Base-by-base conservation (phyloP, 1,284 basidiomycete genomes). In the Tilletia indica region DNA sequence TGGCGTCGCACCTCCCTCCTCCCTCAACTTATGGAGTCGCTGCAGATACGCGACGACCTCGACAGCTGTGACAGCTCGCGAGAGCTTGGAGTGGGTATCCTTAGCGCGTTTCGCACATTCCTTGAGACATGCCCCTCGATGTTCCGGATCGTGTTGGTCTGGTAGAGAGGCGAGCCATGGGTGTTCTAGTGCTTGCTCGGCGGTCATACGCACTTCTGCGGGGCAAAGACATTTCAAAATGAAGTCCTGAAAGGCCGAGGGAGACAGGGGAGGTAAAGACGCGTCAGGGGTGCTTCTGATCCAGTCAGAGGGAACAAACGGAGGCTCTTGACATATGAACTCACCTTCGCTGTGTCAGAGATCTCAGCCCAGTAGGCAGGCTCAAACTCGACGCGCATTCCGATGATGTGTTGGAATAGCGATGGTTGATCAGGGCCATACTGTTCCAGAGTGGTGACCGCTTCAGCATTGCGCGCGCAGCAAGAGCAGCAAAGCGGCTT, bases 341-440 rank as follows among this genome's bases (percentile, higher is more conserved):
- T 64, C 34, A 39, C 61, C 61, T 79, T 83, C 45, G 80, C 81
- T 14, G 70, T 71, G 63, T 78, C 76, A 25, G 77, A 80, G 69
- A 83, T 76, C 34, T 81, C 77, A 39, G 73, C 71, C 83, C 83
- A 84, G 73, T 82, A 83, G 51, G 79, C 70, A 34, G 76, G 75
- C 66, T 82, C 78, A 66, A 83, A 84, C 25, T 81, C 74, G 16
- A 81, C 79, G 1, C 80, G 68, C 76, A 82, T 79, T 63, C 75
- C 70, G 67, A 84, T 68, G 71, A 83, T 83, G 67, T 81, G 79
- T 51, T 81, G 75, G 68, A 84, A 83, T 19, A 82, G 75, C 3
- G 71, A 68, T 31, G 78, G 79, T 42, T 82, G 77, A 48, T 83
- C 82, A 38, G 78, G 71, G 38, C 80, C 79, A 67, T 82, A 81